Evolutionary conservation across 2,329 filamentous ascomycete genomes (phyloP), one percentile per base, ranked within the genome.

Genomic region (Penicillium griseofulvum): DNA sequence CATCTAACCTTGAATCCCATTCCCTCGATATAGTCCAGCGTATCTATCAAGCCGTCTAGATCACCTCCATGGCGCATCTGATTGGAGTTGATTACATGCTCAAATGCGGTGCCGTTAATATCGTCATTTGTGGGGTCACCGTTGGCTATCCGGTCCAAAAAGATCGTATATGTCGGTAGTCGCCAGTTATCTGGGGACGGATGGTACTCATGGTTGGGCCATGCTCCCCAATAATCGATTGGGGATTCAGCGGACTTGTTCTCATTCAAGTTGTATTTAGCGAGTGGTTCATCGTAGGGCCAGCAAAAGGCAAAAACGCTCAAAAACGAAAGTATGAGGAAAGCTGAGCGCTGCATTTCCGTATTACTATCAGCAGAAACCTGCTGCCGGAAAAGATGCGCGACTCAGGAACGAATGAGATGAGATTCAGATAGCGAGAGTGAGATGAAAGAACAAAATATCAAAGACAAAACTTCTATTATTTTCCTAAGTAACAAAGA

Each of bases 41-140:
- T 83, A 63, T 86, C 81, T 50, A 81, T 67, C 48, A 87, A 66
- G 19, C 84, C 84, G 56, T 75, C 71, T 14, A 84, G 71, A 67
- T 87, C 84, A 60, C 84, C 84, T 44, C 84, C 84, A 72, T 84
- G 82, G 37, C 84, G 82, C 70, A 87, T 80, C 67, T 87, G 83
- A 49, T 81, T 87, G 53, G 79, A 82, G 62, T 77, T 78, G 54
- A 80, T 68, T 64, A 87, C 84, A 65, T 84, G 82, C 62, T 87
- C 84, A 67, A 81, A 87, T 9, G 34, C 19, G 3, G 50, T 52
- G 2, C 50, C 50, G 16, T 52, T 52, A 3, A 52, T 78, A 62
- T 87, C 80, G 65, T 87, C 84, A 66, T 87, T 87, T 5, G 74
- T 76, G 5, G 85, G 84, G 62, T 87, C 81, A 34, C 84, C 84